Evolutionary conservation across 2,329 filamentous ascomycete genomes (phyloP), one percentile per base, ranked within the genome.

Genomic region (Myrmaecium sp.): DNA sequence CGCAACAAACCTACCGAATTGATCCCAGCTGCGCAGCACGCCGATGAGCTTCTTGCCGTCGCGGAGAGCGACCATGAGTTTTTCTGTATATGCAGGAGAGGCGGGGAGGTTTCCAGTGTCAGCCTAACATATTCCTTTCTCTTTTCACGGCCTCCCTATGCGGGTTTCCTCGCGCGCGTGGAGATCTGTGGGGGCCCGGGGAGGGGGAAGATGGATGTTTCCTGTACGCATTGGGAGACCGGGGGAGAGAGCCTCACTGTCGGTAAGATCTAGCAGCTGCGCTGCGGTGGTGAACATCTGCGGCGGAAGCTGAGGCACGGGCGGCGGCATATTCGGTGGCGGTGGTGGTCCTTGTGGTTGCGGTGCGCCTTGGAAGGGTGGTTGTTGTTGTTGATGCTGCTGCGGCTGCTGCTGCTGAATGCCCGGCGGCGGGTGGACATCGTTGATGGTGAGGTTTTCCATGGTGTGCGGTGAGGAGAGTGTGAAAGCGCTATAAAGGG

Each of bases 271-370:
- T 32, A 98, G 62, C 32, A 98, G 63, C 60, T 95, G 89, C 29
- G 89, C 84, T 17, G 89, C 89, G 17, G 89, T 98, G 11, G 89
- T 92, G 58, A 98, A 98, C 77, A 95, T 94, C 61, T 98, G 86
- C 32, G 84, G 84, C 9, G 80, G 80, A 20, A 86, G 60, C 54
- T 81, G 77, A 36, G 69, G 66, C 4, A 58, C 51, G 23, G 49
- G 48, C 18, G 55, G 53, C 25, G 46, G 42, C 31, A 41, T 41
- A 6, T 27, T 30, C 17, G 17, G 19, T 16, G 20, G 23, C 5
- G 17, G 17, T 21, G 25, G 11, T 30, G 26, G 21, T 14, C 17
- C 7, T 10, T n/a, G n/a, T n/a, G n/a, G n/a, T n/a, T n/a, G n/a
- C n/a, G n/a, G n/a, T n/a, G n/a, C n/a, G n/a, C n/a, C n/a, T n/a